A percentile compares a stretch with the other conserved stretches of the same genome.
These are phyloP conservation scores for Trichoderma asperellum DNA, from an alignment of 2,329 filamentous ascomycete genomes.

Conservation along the genomic window DNA sequence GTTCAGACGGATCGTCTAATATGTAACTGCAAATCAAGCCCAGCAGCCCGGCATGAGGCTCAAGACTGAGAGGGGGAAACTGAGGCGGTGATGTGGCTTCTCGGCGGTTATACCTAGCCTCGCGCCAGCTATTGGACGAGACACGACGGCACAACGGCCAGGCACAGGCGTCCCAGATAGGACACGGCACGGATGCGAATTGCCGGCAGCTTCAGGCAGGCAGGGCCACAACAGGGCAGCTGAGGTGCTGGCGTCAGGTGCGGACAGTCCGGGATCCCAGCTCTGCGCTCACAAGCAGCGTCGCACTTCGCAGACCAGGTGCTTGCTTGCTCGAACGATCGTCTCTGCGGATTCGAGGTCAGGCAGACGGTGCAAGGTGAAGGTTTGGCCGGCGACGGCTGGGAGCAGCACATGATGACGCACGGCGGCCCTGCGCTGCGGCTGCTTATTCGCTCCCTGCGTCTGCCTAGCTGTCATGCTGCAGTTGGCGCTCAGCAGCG, in stretches of 20 bases:
- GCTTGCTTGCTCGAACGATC: not conserved
- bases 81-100: conserved; percentile 13
- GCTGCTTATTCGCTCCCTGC: conserved; percentile 24
- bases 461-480: conserved; percentile 23
- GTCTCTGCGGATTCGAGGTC: conserved; percentile 7
- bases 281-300: not conserved
- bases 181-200: not conserved
- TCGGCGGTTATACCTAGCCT: conserved; percentile 1
- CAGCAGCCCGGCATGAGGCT: not conserved
- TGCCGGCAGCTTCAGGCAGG: conserved; percentile 10
- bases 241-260: conserved; percentile 7
- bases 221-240: not conserved
- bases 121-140: not conserved
- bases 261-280: not conserved
- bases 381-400: conserved; percentile 13
- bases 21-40: not conserved
- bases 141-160: not conserved
- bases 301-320: not conserved
- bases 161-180: conserved; percentile 23
- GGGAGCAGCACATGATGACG: conserved; percentile 26
- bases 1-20: not conserved
- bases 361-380: conserved; percentile 24
- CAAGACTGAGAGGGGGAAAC: not conserved
- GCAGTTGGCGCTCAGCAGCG: not conserved
- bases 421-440: not conserved